phyloP scores from a whole-genome alignment of 2,329 filamentous ascomycete species.

The Penicillium nordicum region DNA sequence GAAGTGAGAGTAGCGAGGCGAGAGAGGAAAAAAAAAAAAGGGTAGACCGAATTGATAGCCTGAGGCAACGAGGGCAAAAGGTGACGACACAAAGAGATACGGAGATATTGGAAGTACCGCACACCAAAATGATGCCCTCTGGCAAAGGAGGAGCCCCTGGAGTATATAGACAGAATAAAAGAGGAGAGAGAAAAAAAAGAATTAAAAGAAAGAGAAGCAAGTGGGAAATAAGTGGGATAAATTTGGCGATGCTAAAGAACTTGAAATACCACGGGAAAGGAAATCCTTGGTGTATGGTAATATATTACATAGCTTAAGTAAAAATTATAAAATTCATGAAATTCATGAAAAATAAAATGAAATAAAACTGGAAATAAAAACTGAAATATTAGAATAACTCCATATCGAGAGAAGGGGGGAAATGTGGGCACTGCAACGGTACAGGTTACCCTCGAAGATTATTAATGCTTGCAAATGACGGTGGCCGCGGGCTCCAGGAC shows the following conservation, averaged over 20 bases:
- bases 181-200: not conserved
- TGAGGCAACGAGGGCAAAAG: constrained; percentile 15
- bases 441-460: constrained; percentile 2
- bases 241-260: constrained; percentile 22
- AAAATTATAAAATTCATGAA: not conserved
- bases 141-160: not conserved
- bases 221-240: constrained; percentile 19
- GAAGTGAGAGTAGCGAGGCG: constrained; percentile 8
- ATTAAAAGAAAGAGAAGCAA: constrained; percentile 6
- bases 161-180: constrained; percentile 5
- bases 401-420: not conserved
- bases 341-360: not conserved
- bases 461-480: not conserved
- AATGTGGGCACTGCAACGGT: constrained; percentile 13
- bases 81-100: constrained; percentile 16
- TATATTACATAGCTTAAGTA: not conserved
- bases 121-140: constrained; percentile 1
- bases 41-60: constrained; percentile 12
- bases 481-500: not conserved
- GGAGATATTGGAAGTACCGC: not conserved
- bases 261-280: constrained; percentile 18
- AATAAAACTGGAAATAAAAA: not conserved
- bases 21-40: constrained; percentile 11
- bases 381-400: not conserved
- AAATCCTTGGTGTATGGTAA: constrained; percentile 6